Evolutionary conservation across 306 rosid genomes (phyloP).

Genomic region (Dicorynia guianensis): DNA sequence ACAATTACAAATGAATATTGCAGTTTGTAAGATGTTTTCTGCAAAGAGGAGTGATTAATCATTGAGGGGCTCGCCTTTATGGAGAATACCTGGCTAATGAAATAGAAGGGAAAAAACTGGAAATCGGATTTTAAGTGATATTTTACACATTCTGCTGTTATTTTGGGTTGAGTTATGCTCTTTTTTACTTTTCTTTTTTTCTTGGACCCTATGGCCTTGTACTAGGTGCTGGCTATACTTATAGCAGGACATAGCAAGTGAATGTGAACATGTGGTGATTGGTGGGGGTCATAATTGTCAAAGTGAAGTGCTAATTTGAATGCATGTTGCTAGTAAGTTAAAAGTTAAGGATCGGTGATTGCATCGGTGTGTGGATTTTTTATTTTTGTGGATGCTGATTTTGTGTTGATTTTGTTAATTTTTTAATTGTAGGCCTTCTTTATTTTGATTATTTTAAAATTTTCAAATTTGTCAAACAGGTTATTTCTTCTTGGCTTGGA

Average conservation of each 20-base stretch:
- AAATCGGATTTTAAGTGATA: background rate
- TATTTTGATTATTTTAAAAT: background rate
- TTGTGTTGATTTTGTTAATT: too few species aligned
- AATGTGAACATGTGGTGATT: too few species aligned
- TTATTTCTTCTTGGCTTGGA: slow-evolving; percentile 87
- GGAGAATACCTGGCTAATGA: background rate
- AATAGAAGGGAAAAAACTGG: background rate
- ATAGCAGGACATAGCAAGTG: background rate
- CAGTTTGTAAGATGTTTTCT: background rate
- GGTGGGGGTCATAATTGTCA: background rate
- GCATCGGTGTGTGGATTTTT: background rate
- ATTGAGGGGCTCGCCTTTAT: background rate
- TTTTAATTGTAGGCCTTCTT: background rate
- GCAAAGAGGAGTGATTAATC: background rate
- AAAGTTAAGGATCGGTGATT: background rate
- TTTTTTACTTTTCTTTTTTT: too few species aligned
- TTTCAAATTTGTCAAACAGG: slow-evolving; percentile 49
- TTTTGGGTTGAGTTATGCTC: background rate
- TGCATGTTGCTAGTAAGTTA: background rate
- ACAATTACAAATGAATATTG: background rate
- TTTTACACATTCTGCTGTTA: background rate
- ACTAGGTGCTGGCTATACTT: background rate
- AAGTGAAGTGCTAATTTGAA: slow-evolving; percentile 10
- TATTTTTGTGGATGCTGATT: slow-evolving; percentile 8
- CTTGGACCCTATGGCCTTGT: background rate